Percentiles rank a stretch among this genome's conserved stretches.
Evolutionary conservation across 768 basidiomycete species (phyloP).

Genomic region (Rhizopogon salebrosus): DNA sequence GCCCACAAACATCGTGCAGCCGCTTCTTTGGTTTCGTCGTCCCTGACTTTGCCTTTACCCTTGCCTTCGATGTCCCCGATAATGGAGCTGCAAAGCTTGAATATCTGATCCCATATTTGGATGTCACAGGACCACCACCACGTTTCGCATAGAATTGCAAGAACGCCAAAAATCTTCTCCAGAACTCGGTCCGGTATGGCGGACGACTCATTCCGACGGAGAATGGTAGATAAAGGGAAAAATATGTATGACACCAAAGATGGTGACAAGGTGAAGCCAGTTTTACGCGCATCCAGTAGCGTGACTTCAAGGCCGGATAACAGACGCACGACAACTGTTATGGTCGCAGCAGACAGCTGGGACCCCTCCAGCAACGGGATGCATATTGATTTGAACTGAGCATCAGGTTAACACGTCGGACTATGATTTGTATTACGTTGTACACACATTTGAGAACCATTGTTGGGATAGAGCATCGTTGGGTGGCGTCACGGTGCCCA

Average conservation of each 20-base stretch:
- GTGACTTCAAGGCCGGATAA: slow-evolving; percentile 48
- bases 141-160: slow-evolving; percentile 55
- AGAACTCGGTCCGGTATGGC: slow-evolving; percentile 76
- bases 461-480: slow-evolving; percentile 18
- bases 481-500: slow-evolving; percentile 8
- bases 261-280: slow-evolving; percentile 37
- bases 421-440: not conserved
- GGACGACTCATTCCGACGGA: slow-evolving; percentile 66
- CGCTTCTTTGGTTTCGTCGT: slow-evolving; percentile 80
- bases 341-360: slow-evolving; percentile 51
- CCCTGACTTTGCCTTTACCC: slow-evolving; percentile 61
- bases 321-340: slow-evolving; percentile 41
- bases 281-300: slow-evolving; percentile 39
- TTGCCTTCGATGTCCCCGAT: slow-evolving; percentile 62
- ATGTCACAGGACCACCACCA: slow-evolving; percentile 86
- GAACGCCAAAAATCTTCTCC: slow-evolving; percentile 60
- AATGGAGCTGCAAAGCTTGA: slow-evolving; percentile 67
- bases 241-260: slow-evolving; percentile 79
- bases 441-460: slow-evolving; percentile 35
- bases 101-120: slow-evolving; percentile 78
- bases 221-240: slow-evolving; percentile 80
- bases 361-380: slow-evolving; percentile 77
- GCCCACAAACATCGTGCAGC: slow-evolving; percentile 62
- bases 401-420: slow-evolving; percentile 1
- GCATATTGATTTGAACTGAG: slow-evolving; percentile 63